Percentiles rank a stretch among this genome's conserved stretches.
Evolutionary conservation across 2,329 filamentous ascomycete species (phyloP).

Genomic region (Penicillium sp.): DNA sequence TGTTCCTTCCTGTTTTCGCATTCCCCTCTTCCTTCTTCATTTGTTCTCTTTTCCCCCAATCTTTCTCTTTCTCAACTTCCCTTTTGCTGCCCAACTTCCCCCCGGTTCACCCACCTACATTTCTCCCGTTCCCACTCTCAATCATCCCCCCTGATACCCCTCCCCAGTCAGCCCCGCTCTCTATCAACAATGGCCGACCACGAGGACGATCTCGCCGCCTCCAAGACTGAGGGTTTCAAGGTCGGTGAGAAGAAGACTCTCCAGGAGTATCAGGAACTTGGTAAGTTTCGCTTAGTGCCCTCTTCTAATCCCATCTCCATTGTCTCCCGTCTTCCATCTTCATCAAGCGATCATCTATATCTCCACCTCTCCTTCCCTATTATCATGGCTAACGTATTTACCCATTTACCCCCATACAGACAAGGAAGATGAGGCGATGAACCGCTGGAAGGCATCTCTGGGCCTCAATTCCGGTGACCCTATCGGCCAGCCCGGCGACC

Average conservation of each 20-base stretch:
- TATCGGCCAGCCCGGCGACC: conserved; percentile 77
- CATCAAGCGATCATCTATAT: background rate
- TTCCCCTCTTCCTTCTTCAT: conserved; percentile 12
- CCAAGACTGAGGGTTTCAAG: conserved; percentile 95
- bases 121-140: conserved; percentile 7
- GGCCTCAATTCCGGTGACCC: conserved; percentile 75
- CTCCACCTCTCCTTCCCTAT: background rate
- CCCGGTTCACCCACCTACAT: background rate
- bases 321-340: background rate
- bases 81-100: conserved; percentile 5
- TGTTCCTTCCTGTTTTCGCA: conserved; percentile 9
- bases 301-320: background rate
- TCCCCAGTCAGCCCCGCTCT: conserved; percentile 15
- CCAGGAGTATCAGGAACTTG: conserved; percentile 91
- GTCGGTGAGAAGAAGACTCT: conserved; percentile 98
- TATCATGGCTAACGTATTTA: conserved; percentile 25
- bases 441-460: conserved; percentile 96
- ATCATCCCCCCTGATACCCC: no score
- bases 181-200: conserved; percentile 65
- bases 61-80: conserved; percentile 2
- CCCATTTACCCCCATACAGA: conserved; percentile 47
- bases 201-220: conserved; percentile 81
- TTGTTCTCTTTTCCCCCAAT: conserved; percentile 1
- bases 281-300: conserved; percentile 59
- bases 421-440: conserved; percentile 85